These are phyloP conservation scores for Dentipellis sp. DNA, from an alignment of 768 basidiomycete species.

Conservation along the genomic window DNA sequence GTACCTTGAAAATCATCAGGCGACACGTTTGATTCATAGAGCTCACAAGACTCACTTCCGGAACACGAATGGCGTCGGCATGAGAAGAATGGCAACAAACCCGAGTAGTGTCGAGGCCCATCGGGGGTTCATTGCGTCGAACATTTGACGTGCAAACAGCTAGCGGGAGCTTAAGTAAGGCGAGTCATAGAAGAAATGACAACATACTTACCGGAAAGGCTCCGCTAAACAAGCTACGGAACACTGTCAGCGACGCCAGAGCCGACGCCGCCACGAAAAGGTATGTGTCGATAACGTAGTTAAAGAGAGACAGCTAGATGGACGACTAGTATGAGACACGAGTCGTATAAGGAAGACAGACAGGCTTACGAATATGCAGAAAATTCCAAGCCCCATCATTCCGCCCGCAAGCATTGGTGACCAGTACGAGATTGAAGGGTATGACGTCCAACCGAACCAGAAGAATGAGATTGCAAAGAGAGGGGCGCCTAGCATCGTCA, in stretches of 20 bases:
- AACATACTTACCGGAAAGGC: conserved; percentile 15
- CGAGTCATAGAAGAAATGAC: neutral
- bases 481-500: conserved; percentile 41
- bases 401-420: conserved; percentile 40
- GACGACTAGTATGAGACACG: neutral
- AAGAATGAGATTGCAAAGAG: conserved; percentile 49
- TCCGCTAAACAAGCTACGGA: conserved; percentile 42
- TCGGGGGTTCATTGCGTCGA: conserved; percentile 33
- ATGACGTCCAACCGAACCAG: conserved; percentile 65
- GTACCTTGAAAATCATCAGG: neutral
- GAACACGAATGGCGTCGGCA: conserved; percentile 29
- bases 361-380: conserved; percentile 38
- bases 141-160: conserved; percentile 50
- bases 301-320: conserved; percentile 39
- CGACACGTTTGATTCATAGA: neutral
- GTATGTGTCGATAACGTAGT: conserved; percentile 57
- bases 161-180: conserved; percentile 7
- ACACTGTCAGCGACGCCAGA: conserved; percentile 41
- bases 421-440: conserved; percentile 37
- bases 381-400: conserved; percentile 40
- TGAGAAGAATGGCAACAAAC: conserved; percentile 38
- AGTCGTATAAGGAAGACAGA: neutral
- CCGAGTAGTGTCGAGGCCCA: conserved; percentile 57
- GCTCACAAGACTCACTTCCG: conserved; percentile 3
- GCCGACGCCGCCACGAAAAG: conserved; percentile 46